Evolutionary conservation across 2,329 filamentous ascomycete species (phyloP), one percentile per base, ranked within the genome.

Genomic region (Talaromyces sp.): DNA sequence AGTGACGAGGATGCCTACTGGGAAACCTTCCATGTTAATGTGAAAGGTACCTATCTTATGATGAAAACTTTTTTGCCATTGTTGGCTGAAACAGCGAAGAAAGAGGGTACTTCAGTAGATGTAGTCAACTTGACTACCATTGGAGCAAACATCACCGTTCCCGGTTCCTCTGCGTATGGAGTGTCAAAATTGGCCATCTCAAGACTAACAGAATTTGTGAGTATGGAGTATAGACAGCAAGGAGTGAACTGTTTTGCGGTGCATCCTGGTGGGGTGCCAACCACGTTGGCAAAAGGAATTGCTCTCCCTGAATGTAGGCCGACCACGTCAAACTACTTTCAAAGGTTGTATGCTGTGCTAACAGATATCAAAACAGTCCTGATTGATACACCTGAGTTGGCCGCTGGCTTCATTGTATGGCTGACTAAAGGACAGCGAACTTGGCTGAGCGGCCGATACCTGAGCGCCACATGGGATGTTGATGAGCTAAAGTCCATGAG

Each of bases 31-130:
- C 77, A 82, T 56, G 75, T 84, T 45, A 86, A 86, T 68, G 59
- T 85, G 11, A 75, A 78, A n/a, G 85, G 83, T 0, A 71, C 77
- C 0, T 84, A 81, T 68, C 73, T 84, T 1, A 70, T 82, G 10
- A 72, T 78, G 3, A 76, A 79, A n/a, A 75, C 79, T 0, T 82
- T 85, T 54, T 68, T 85, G 9, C 81, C 82, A 1, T 69, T 83
- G 27, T 70, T 79, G 10, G 63, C 75, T 52, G 62, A 63, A 39
- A 60, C 8, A 8, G 37, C 45, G 24, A 49, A 24, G 70, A 52
- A 81, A 80, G 70, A 81, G 78, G 0, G 73, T 86, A 24, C 45
- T 24, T 24, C 45, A 0, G 45, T 49, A 11, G 45, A 49, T 27
- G 73, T 86, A 16, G 33, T 39, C 14, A 50, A 50, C 19, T 63